Percentiles rank a stretch among this genome's conserved stretches.
These are phyloP conservation scores for Tylopilus balloui DNA, from an alignment of 768 basidiomycete species.

Conservation along the genomic window DNA sequence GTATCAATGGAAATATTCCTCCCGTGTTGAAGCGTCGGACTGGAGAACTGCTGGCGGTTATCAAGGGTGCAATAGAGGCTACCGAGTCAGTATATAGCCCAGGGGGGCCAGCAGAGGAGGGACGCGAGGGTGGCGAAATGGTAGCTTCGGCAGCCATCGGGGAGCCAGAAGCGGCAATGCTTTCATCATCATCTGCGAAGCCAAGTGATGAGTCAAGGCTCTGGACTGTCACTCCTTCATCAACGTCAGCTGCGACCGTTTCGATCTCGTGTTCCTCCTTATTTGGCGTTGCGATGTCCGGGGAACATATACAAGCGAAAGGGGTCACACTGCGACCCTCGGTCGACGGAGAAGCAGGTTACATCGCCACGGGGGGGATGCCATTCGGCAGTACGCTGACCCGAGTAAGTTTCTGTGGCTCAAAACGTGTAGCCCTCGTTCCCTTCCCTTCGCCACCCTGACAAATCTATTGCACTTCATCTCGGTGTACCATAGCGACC, in stretches of 20 bases:
- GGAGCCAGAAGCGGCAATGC: conserved; percentile 8
- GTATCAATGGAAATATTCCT: conserved; percentile 40
- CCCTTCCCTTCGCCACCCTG: background rate
- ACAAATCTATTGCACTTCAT: background rate
- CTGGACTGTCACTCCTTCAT: conserved; percentile 10
- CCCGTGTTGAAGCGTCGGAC: conserved; percentile 58
- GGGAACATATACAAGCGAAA: background rate
- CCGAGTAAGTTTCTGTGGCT: conserved; percentile 14
- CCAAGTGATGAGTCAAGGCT: conserved; percentile 16
- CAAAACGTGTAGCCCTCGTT: conserved; percentile 8
- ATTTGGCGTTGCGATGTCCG: conserved; percentile 13
- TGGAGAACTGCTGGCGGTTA: conserved; percentile 60
- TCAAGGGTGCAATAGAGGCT: conserved; percentile 44
- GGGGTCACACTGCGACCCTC: background rate
- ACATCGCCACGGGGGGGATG: conserved; percentile 36
- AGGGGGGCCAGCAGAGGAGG: background rate
- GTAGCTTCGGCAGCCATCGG: background rate
- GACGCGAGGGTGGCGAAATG: background rate
- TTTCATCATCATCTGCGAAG: conserved; percentile 6
- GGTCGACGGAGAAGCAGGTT: background rate
- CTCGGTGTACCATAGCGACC: background rate
- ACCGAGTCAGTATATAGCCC: background rate
- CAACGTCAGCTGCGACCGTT: background rate
- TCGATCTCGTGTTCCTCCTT: conserved; percentile 26
- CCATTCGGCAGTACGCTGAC: conserved; percentile 39